phyloP scores from a whole-genome alignment of 108 stramenopile species.

The Cyclotella sp. region DNA sequence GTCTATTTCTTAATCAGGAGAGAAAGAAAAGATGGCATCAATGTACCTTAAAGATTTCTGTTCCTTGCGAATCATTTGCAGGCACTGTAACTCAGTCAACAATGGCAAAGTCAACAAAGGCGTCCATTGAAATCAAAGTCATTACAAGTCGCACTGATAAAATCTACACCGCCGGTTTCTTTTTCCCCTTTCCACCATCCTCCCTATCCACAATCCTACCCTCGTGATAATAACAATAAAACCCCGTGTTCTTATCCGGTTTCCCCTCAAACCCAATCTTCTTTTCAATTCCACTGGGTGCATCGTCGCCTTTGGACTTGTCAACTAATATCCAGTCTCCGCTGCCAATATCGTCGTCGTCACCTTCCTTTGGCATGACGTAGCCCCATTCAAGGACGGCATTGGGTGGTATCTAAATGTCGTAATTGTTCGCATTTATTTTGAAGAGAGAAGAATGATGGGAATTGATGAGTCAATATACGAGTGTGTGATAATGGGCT shows the following conservation, averaged over 20 bases:
- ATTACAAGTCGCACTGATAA: too few relatives aligned
- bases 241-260: constrained; percentile 69
- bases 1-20: not conserved
- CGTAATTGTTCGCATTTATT: not conserved
- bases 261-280: constrained; percentile 84
- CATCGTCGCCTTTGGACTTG: constrained; percentile 51
- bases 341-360: not conserved
- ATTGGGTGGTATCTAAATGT: constrained; percentile 58
- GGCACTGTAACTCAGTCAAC: not conserved
- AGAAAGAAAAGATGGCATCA: too few relatives aligned
- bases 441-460: too few relatives aligned
- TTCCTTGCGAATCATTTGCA: too few relatives aligned
- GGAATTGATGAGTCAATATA: too few relatives aligned
- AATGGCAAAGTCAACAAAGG: not conserved
- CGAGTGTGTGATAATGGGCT: too few relatives aligned
- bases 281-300: constrained; percentile 70
- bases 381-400: constrained; percentile 75
- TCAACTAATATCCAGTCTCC: constrained; percentile 69
- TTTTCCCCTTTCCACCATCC: constrained; percentile 28
- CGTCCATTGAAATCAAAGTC: too few relatives aligned
- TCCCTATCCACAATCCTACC: constrained; percentile 61
- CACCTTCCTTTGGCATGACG: constrained; percentile 15
- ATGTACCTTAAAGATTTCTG: too few relatives aligned
- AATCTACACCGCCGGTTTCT: not conserved
- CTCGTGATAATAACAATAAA: constrained; percentile 71